These are phyloP conservation scores for Cercospora sojina DNA, from an alignment of 2,329 filamentous ascomycete genomes.

Conservation along the genomic window DNA sequence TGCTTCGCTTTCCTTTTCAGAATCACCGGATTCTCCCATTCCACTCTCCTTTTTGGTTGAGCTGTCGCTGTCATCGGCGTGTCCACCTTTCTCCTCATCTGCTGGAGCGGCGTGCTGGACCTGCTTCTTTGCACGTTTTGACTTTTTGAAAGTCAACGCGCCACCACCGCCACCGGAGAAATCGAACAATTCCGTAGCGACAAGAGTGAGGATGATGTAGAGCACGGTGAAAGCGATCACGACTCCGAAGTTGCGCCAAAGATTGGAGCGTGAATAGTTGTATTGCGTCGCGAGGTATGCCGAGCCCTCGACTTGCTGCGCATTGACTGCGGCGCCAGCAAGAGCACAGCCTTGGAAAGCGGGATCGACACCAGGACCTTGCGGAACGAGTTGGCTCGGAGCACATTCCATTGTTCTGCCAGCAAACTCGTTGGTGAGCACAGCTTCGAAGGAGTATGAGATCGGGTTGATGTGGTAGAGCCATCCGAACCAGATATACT, in stretches of 20 bases:
- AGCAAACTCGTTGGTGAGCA: constrained; percentile 66
- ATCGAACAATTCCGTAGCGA: constrained; percentile 67
- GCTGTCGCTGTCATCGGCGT: constrained; percentile 36
- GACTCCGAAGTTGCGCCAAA: constrained; percentile 75
- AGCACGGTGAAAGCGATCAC: constrained; percentile 72
- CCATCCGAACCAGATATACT: constrained; percentile 68
- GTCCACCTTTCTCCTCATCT: constrained; percentile 59
- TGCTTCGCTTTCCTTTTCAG: constrained; percentile 42
- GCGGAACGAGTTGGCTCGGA: constrained; percentile 59
- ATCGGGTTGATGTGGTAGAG: constrained; percentile 53
- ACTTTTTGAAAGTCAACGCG: constrained; percentile 69
- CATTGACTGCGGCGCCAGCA: constrained; percentile 56
- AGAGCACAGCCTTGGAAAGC: constrained; percentile 63
- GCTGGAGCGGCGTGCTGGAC: constrained; percentile 46
- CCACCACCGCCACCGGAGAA: constrained; percentile 65
- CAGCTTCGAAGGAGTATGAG: constrained; percentile 64
- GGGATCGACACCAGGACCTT: constrained; percentile 56
- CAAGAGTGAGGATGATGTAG: constrained; percentile 69
- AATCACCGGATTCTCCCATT: constrained; percentile 32
- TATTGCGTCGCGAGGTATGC: constrained; percentile 57
- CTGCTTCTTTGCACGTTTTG: constrained; percentile 59
- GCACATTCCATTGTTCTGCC: constrained; percentile 59
- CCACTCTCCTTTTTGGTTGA: constrained; percentile 35
- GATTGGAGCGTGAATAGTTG: constrained; percentile 56
- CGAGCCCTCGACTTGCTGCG: constrained; percentile 52